Base-by-base conservation (phyloP, 2,329 filamentous ascomycete species). In the Talaromyces marneffei region DNA sequence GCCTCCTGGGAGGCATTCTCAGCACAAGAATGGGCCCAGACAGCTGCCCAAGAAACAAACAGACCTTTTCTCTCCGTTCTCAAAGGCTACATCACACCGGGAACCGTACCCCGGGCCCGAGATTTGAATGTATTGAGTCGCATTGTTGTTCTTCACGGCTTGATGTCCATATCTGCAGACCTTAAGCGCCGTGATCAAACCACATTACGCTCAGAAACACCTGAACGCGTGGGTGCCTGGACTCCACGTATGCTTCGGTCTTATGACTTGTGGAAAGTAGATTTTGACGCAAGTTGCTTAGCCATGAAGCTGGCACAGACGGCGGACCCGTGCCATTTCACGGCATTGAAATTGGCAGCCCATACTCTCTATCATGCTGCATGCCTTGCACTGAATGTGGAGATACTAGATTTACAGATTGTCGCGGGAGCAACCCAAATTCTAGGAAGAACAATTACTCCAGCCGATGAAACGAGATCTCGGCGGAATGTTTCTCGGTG, bases 101-200 rank as follows among this genome's bases (percentile, higher is more conserved):
- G 66, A 0, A 68, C 78, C 25, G 56, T 74, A 35, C 66, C 74
- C 14, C 70, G 75, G 4, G 71, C 75, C 0, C 69, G 73, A 2
- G 65, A 72, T 12, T 67, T 86, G 0, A 85, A 84, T 62, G 77
- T 77, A 0, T 67, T 87, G 0, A 83, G 84, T 0, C 75, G 83
- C 0, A 71, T 84, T 0, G 71, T 87, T 0, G 70, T 87, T 0
- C 74, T 87, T 0, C 85, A 87, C 53, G 85, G 85, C 0, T 71
- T 87, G 0, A 86, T 87, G 84, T 85, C 83, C 0, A 78, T 87
- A 2, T 80, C 80, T 2, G 86, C 84, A 78, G 85, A 87, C 62
- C 81, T 87, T 75, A 82, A 83, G 56, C 76, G 85, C 1, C 76
- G 85, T 6, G 85, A 87, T 60, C 84, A 87, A 66, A 87, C 84